Base-by-base conservation (phyloP, 306 rosid species). In the Begonia fuchsioides region DNA sequence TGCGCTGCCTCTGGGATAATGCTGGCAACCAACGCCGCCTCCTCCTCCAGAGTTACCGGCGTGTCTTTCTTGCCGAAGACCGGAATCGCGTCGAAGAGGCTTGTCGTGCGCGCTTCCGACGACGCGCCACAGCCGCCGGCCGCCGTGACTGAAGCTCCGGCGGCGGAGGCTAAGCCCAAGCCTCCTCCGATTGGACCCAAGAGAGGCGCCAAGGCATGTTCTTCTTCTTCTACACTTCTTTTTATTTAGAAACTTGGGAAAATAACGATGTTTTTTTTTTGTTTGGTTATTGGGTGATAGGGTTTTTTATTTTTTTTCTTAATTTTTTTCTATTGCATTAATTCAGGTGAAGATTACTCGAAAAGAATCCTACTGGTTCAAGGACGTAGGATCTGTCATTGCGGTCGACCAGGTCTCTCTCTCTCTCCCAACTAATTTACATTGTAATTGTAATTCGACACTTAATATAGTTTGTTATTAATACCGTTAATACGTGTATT, bases 151-250 rank as follows among this genome's bases (percentile, higher is more conserved):
- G 47, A 13, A 1, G 41, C 40, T 32, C 49, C 50, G 3, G 17
- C 39, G 3, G 60, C 39, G 19, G 60, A 47, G 12, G 43, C 67
- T 8, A 62, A 39, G 54, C 49, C 67, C 10, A 62, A 62, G 50
- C 60, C 67, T 15, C 40, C 59, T 43, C 67, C 67, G 8, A 62
- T 62, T 53, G 67, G 67, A 13, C 67, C 67, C 11, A 62, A 39
- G 48, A 62, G 67, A 39, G 67, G 67, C 46, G 12, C 60, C 43
- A 62, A 54, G 67, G 67, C 53, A 39, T 14, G 57, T 53, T 41
- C 35, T 41, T n/a, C 12, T 41, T n/a, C n/a, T n/a, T n/a, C n/a
- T n/a, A 10, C 14, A n/a, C 9, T n/a, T 10, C 3, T 41, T n/a
- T 20, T 20, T 20, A 20, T 20, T n/a, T n/a, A 20, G 32, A 20